These are phyloP conservation scores for Triticum timopheevii DNA, from an alignment of 176 grass and related monocot species.

Conservation along the genomic window DNA sequence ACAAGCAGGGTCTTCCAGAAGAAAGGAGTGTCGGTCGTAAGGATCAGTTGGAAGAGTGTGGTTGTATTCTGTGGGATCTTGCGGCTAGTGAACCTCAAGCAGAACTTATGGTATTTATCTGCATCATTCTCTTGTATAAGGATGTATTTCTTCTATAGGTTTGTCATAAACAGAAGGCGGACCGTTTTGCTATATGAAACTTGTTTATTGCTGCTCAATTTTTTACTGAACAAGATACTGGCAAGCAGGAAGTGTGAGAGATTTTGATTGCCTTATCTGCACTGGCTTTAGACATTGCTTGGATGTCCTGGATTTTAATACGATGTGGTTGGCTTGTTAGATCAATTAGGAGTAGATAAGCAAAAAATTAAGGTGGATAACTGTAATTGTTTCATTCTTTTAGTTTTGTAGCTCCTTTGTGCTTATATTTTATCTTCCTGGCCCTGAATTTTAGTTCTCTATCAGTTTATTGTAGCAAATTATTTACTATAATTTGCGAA, in stretches of 20 bases:
- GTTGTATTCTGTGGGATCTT: conserved; percentile 89
- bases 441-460: not conserved
- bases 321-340: not conserved
- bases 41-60: conserved; percentile 83
- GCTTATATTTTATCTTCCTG: not conserved
- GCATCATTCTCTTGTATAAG: not conserved
- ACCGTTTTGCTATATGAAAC: not conserved
- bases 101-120: conserved; percentile 68
- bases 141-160: conserved; percentile 12
- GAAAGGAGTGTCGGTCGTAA: conserved; percentile 42
- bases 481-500: not conserved
- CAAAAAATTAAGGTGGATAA: not conserved
- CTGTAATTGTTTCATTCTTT: not conserved
- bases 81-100: conserved; percentile 77
- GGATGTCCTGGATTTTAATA: not conserved
- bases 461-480: not conserved
- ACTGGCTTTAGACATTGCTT: conserved; percentile 10
- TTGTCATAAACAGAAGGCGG: not conserved
- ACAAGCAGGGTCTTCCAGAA: conserved; percentile 33
- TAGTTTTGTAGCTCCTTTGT: not conserved
- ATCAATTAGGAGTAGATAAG: not conserved
- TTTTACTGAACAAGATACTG: not conserved
- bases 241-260: not conserved
- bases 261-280: conserved; percentile 4
- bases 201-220: not conserved